A percentile compares a stretch with the other conserved stretches of the same genome.
Evolutionary conservation across 345 rosid species (phyloP).

Genomic region (Brassica rapa): DNA sequence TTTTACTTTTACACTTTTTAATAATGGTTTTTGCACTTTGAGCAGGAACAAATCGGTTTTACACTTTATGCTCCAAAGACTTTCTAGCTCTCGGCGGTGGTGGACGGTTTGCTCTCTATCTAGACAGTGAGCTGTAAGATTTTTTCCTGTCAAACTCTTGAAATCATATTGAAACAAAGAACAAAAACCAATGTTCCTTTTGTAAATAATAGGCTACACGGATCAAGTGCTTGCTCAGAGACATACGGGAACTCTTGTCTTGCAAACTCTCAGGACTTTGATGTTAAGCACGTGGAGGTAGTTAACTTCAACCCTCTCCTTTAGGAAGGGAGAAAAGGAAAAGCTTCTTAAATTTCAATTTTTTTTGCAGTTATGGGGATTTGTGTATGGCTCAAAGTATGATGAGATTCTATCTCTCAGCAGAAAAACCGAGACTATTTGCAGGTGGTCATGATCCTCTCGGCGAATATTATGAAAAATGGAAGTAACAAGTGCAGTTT

Average conservation of each 20-base stretch:
- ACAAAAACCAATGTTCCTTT: not conserved
- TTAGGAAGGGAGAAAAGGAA: too few relatives aligned
- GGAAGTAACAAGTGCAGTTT: constrained; percentile 1
- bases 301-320: constrained; percentile 20
- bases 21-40: constrained; percentile 12
- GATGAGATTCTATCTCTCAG: constrained; percentile 80
- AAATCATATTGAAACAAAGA: not conserved
- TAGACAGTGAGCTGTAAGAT: constrained; percentile 86
- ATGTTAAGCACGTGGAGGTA: constrained; percentile 95
- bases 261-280: constrained; percentile 74
- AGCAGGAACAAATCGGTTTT: constrained; percentile 91
- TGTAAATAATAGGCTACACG: constrained; percentile 50
- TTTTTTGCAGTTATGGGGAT: constrained; percentile 97
- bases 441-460: constrained; percentile 61
- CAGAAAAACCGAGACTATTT: constrained; percentile 63
- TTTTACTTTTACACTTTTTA: not conserved
- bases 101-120: constrained; percentile 87
- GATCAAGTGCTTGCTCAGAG: constrained; percentile 92
- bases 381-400: constrained; percentile 76
- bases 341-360: too few relatives aligned
- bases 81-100: constrained; percentile 94
- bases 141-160: constrained; percentile 16
- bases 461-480: constrained; percentile 3
- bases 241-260: constrained; percentile 94
- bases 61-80: constrained; percentile 78